A percentile compares a stretch with the other conserved stretches of the same genome.
phyloP scores from a whole-genome alignment of 306 rosid species.

The Cucurbita pepo region DNA sequence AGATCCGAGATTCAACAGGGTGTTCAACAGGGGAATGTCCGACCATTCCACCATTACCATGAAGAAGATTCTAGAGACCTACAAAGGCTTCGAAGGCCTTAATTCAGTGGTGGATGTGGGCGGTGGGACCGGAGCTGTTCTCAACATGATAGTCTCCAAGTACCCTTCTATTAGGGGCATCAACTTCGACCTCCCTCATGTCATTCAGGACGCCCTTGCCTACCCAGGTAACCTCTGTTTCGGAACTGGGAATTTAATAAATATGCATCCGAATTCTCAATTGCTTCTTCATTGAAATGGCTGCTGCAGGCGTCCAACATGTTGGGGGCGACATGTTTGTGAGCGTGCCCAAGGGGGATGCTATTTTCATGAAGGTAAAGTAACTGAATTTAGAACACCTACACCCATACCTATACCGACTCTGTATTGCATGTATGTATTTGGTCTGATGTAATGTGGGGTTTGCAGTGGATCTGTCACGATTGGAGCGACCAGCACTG shows the following conservation, averaged over 20 bases:
- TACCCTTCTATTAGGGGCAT: slow-evolving; percentile 70
- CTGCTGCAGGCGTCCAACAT: slow-evolving; percentile 51
- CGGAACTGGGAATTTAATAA: too few species aligned
- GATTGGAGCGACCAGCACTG: slow-evolving; percentile 95
- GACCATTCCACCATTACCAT: slow-evolving; percentile 74
- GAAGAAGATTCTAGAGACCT: slow-evolving; percentile 62
- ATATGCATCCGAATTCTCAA: too few species aligned
- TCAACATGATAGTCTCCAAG: slow-evolving; percentile 58
- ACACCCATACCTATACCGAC: too few species aligned
- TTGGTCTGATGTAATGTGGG: too few species aligned
- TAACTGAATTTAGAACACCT: too few species aligned
- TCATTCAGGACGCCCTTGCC: slow-evolving; percentile 62
- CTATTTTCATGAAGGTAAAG: slow-evolving; percentile 55
- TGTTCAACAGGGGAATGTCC: slow-evolving; percentile 80
- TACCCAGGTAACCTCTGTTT: slow-evolving; percentile 11
- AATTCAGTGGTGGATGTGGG: slow-evolving; percentile 72
- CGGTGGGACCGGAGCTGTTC: slow-evolving; percentile 73
- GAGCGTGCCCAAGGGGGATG: slow-evolving; percentile 75
- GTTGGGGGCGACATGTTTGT: slow-evolving; percentile 94
- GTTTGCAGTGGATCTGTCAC: slow-evolving; percentile 65
- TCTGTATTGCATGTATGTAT: too few species aligned
- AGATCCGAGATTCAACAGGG: slow-evolving; percentile 80
- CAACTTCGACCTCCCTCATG: slow-evolving; percentile 86
- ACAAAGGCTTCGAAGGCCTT: slow-evolving; percentile 71
- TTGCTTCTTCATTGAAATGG: too few species aligned